Evolutionary conservation across 108 stramenopile species (phyloP).

Genomic region (Cyclotella sp.): DNA sequence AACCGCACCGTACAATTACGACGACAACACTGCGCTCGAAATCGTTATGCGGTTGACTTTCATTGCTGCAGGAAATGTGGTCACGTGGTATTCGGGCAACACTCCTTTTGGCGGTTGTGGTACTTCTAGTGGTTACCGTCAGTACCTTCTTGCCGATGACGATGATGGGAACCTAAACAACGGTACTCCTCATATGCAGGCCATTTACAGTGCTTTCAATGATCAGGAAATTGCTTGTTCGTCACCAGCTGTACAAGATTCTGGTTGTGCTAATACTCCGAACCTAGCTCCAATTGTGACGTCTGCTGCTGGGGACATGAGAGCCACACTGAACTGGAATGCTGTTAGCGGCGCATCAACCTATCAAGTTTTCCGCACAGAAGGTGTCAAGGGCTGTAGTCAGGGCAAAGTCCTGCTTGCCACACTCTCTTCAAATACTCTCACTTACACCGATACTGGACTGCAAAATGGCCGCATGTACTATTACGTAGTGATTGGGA

Average conservation of each 20-base stretch:
- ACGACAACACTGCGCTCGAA: conserved; percentile 35
- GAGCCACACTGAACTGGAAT: conserved; percentile 25
- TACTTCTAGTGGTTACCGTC: conserved; percentile 27
- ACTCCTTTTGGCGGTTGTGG: conserved; percentile 27
- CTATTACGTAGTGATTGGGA: conserved; percentile 28
- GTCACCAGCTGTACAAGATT: conserved; percentile 4
- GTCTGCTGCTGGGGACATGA: conserved; percentile 13
- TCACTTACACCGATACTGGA: conserved; percentile 12
- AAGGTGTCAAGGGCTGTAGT: conserved; percentile 23
- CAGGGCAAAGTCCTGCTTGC: conserved; percentile 31
- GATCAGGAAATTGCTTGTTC: conserved; percentile 38
- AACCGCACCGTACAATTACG: conserved; percentile 12
- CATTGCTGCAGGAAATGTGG: conserved; percentile 34
- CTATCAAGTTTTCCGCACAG: conserved; percentile 34
- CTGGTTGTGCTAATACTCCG: conserved; percentile 22
- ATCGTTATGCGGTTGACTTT: conserved; percentile 30
- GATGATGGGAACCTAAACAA: conserved; percentile 31
- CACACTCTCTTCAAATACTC: neutral
- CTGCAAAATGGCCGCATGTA: conserved; percentile 39
- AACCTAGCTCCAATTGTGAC: neutral
- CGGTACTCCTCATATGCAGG: conserved; percentile 43
- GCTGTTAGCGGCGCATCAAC: conserved; percentile 9
- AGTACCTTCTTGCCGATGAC: conserved; percentile 34
- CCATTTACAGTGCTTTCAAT: conserved; percentile 27
- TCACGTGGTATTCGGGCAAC: conserved; percentile 22